A percentile compares a stretch with the other conserved stretches of the same genome.
Conservation (phyloP, 352 stramenopile genomes). For the Thalassiosira gravida region DNA sequence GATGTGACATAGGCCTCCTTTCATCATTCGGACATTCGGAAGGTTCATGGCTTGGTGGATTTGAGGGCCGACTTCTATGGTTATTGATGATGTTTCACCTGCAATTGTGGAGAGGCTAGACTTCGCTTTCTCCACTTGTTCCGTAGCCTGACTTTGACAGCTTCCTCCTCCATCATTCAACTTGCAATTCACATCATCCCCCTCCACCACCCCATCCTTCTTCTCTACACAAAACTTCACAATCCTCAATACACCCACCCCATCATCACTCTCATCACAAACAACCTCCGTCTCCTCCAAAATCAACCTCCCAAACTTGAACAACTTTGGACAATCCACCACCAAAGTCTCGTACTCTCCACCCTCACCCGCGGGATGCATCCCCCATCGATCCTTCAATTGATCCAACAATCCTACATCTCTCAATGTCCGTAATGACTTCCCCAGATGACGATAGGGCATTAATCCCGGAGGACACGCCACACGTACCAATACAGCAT, state of each 20-base stretch:
- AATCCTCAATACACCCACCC: constrained; percentile 92
- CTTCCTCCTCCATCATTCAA: background rate
- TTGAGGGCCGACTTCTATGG: constrained; percentile 5
- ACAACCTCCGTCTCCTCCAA: constrained; percentile 91
- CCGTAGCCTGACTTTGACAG: constrained; percentile 17
- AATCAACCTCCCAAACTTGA: constrained; percentile 85
- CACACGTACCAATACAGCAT: constrained; percentile 96
- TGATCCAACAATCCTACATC: constrained; percentile 86
- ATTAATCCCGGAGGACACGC: constrained; percentile 91
- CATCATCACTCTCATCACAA: constrained; percentile 89
- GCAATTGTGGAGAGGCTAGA: constrained; percentile 6
- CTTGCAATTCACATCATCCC: background rate
- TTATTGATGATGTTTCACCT: constrained; percentile 14
- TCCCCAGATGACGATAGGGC: constrained; percentile 87
- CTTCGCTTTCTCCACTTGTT: constrained; percentile 25
- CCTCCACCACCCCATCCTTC: constrained; percentile 79
- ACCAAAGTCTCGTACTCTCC: constrained; percentile 99
- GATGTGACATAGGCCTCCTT: constrained; percentile 73
- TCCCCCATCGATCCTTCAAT: constrained; percentile 93
- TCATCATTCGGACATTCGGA: constrained; percentile 57
- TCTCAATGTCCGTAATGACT: constrained; percentile 88
- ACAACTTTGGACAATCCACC: constrained; percentile 95
- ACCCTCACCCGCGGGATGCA: constrained; percentile 98
- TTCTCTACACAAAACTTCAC: constrained; percentile 89
- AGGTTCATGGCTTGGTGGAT: constrained; percentile 39